A percentile compares a stretch with the other conserved stretches of the same genome.
Conservation (phyloP, 495 filamentous ascomycete species). For the Trichocladium antarcticum region DNA sequence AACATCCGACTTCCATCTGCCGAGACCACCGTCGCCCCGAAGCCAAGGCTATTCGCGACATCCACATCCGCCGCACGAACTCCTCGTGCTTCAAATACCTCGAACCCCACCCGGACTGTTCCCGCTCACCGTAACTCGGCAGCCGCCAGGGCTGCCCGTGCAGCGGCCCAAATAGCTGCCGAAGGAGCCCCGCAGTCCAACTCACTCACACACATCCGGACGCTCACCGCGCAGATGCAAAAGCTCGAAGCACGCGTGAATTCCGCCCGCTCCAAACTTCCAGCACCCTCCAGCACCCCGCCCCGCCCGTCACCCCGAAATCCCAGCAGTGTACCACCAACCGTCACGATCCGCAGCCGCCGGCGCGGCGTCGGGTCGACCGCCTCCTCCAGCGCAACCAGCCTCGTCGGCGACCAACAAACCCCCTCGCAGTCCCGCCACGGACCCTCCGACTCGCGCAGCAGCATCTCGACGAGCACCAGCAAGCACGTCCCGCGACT, state of each 20-base stretch:
- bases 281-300: conserved; percentile 61
- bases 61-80: conserved; percentile 23
- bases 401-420: conserved; percentile 38
- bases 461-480: conserved; percentile 30
- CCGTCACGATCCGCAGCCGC: conserved; percentile 64
- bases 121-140: conserved; percentile 26
- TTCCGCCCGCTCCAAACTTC: conserved; percentile 84
- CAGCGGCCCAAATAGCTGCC: conserved; percentile 31
- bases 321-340: conserved; percentile 54
- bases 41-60: conserved; percentile 28
- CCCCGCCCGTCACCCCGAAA: conserved; percentile 65
- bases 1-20: conserved; percentile 38
- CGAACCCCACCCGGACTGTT: conserved; percentile 23
- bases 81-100: conserved; percentile 23
- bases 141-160: conserved; percentile 6
- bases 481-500: conserved; percentile 41
- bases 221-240: conserved; percentile 92
- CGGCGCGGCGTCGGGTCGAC: conserved; percentile 58
- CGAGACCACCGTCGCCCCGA: conserved; percentile 42
- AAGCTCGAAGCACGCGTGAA: conserved; percentile 86
- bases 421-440: conserved; percentile 26
- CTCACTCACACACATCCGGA: conserved; percentile 85
- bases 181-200: conserved; percentile 65
- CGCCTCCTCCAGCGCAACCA: conserved; percentile 38
- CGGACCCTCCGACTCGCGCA: conserved; percentile 24